Base-by-base conservation (phyloP, 2,329 filamentous ascomycete genomes). In the Alternaria solani region DNA sequence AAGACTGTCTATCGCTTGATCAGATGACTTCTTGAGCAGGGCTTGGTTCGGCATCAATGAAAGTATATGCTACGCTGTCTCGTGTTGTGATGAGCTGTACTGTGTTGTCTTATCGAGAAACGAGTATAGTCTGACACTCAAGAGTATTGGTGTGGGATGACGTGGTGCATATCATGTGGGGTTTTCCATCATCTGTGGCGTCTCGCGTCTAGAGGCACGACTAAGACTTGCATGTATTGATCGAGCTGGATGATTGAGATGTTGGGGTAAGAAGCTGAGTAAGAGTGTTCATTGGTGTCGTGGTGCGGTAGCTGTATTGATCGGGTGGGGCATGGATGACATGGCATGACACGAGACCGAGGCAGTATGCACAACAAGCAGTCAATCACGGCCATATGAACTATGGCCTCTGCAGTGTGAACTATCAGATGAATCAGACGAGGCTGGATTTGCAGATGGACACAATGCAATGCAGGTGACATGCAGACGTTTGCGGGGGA, bases 111-210 rank as follows among this genome's bases (percentile, higher is more conserved):
- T 38, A 26, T 26, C 18, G n/a, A 25, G 34, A 49, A 49, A 23
- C 23, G 20, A 25, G 32, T 11, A 25, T 36, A 36, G 32, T 49
- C 38, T 38, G 46, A 38, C 32, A 32, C 30, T 49, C 20, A 36
- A 38, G 46, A 49, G 32, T 49, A 51, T 51, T 41, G 49, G 26
- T 51, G 36, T 41, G 25, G n/a, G 49, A 41, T 41, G 49, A 51
- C 49, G 49, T 51, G 49, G 49, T 51, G 25, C 36, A n/a, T 26
- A 14, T 41, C 14, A 36, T 51, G 49, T 41, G 46, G 46, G 32
- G 46, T 49, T 49, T 49, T 20, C 20, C 20, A 36, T 20, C 14
- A 32, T 49, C 30, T 25, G 32, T 36, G 46, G 32, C 46, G 46
- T 5, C 30, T 49, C 46, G 46, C 46, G 34, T 38, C 20, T 20